Conservation (phyloP, 2,329 filamentous ascomycete species). For the Elsinoe perseae region DNA sequence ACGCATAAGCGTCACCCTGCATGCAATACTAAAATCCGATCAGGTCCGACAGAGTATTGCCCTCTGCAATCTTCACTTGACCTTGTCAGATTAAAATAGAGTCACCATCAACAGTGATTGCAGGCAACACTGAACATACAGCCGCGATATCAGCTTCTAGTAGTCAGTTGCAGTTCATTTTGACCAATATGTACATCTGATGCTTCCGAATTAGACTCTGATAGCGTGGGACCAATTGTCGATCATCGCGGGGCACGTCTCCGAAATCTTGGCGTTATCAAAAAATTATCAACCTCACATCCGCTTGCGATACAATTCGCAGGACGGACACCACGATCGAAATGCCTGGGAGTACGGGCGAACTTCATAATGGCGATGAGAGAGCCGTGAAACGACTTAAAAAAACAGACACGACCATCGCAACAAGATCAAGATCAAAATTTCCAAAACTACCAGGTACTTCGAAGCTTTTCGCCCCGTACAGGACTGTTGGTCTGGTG, state of each 20-base stretch:
- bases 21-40: not conserved
- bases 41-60: not conserved
- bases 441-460: conserved; percentile 19
- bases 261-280: conserved; percentile 7
- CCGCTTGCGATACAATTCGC: too few relatives aligned
- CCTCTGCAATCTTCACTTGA: too few relatives aligned
- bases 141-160: not conserved
- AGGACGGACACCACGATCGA: too few relatives aligned
- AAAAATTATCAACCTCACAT: conserved; percentile 10
- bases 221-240: not conserved
- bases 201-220: not conserved
- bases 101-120: too few relatives aligned
- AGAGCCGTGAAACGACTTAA: conserved; percentile 65
- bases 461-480: conserved; percentile 88
- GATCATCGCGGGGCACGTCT: conserved; percentile 6
- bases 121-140: not conserved
- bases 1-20: not conserved
- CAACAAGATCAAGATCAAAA: not conserved
- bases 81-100: too few relatives aligned
- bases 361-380: not conserved
- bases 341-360: conserved; percentile 1
- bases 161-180: not conserved
- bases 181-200: not conserved
- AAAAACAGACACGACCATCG: not conserved
- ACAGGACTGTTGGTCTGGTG: conserved; percentile 87